phyloP scores from a whole-genome alignment of 805 yeast genomes.

The Candida vaughaniae region DNA sequence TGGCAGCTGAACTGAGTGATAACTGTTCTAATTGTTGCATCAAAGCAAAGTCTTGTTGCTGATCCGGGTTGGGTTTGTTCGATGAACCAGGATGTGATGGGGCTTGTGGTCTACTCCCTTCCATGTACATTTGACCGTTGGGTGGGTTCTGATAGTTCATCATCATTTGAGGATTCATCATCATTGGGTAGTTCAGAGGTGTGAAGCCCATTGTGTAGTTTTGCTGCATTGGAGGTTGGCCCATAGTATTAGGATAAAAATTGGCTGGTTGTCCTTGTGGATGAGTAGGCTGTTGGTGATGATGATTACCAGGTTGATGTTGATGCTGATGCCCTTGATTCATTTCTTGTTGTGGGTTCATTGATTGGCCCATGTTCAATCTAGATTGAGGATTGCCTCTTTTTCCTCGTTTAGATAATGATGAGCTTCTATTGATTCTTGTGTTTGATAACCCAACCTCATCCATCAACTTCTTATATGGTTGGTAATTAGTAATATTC shows the following conservation, averaged over 20 bases:
- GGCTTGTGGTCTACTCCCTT: not conserved
- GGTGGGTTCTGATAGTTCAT: conserved; percentile 11
- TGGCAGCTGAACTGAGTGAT: conserved; percentile 45
- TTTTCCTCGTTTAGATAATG: conserved; percentile 21
- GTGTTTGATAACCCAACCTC: conserved; percentile 72
- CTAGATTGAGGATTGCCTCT: conserved; percentile 8
- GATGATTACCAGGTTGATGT: too few species aligned
- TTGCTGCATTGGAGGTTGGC: not conserved
- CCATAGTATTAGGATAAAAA: not conserved
- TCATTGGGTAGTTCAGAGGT: conserved; percentile 6
- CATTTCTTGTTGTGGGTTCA: not conserved
- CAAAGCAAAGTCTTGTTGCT: conserved; percentile 30
- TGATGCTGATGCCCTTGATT: conserved; percentile 12
- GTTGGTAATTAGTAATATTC: conserved; percentile 58
- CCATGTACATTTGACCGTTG: not conserved
- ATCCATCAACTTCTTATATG: conserved; percentile 83
- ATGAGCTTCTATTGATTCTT: conserved; percentile 27
- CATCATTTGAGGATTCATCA: conserved; percentile 10
- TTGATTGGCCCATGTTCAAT: not conserved
- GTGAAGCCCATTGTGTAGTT: not conserved
- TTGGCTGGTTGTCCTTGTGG: not conserved
- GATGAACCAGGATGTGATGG: too few species aligned
- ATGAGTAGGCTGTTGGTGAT: too few species aligned
- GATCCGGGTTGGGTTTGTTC: conserved; percentile 1
- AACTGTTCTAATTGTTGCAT: conserved; percentile 49